A percentile compares a stretch with the other conserved stretches of the same genome.
These are phyloP conservation scores for Brassica hybrid DNA, from an alignment of 441 rosid species.

Conservation along the genomic window DNA sequence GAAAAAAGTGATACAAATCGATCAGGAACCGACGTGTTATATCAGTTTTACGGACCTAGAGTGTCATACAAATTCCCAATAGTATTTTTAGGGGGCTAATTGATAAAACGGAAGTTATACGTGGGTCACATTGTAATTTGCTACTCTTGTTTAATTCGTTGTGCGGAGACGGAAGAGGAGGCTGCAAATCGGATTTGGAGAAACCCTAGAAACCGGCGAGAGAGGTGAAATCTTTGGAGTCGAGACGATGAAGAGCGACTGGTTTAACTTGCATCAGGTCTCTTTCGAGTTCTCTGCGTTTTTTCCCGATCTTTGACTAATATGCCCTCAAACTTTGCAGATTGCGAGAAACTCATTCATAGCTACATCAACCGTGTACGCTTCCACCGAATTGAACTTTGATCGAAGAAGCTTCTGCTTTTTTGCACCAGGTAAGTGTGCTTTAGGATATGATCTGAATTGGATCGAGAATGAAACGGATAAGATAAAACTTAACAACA, in stretches of 20 bases:
- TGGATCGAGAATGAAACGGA: background rate
- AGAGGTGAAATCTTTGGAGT: background rate
- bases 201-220: constrained; percentile 35
- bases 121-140: constrained; percentile 4
- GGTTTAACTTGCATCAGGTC: constrained; percentile 38
- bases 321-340: constrained; percentile 9
- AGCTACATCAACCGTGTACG: constrained; percentile 22
- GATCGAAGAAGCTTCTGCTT: constrained; percentile 44
- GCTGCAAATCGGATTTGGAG: constrained; percentile 25
- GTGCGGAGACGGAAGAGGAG: background rate
- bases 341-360: constrained; percentile 37
- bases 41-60: too few relatives aligned
- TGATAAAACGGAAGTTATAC: background rate
- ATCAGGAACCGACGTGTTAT: too few relatives aligned
- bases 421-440: constrained; percentile 31
- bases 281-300: background rate
- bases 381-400: constrained; percentile 27
- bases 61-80: background rate
- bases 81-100: constrained; percentile 14
- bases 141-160: background rate
- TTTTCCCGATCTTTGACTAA: constrained; percentile 16
- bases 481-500: too few relatives aligned
- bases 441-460: background rate
- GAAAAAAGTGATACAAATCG: too few relatives aligned
- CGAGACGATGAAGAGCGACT: constrained; percentile 45